Conservation (phyloP, 2,329 filamentous ascomycete species). For the Botrytis byssoidea region DNA sequence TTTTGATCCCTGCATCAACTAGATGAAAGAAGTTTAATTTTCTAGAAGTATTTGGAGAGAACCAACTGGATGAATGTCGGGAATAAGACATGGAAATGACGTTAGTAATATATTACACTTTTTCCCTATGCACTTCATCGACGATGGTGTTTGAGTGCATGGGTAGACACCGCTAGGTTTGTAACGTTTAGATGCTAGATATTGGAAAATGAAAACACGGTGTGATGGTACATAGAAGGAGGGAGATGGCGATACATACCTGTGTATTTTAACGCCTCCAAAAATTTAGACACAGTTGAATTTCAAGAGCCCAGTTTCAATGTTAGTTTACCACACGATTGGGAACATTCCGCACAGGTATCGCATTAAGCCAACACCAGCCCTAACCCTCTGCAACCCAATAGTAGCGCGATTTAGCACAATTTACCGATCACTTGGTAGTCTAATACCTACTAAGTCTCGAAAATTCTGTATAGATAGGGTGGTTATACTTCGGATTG, state of each 20-base stretch:
- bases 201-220: not conserved
- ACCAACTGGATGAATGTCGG: not conserved
- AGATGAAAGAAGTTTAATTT: not conserved
- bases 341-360: not conserved
- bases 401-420: not conserved
- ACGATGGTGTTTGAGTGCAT: not conserved
- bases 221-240: not conserved
- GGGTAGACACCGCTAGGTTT: not conserved
- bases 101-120: not conserved
- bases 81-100: not conserved
- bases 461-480: not conserved
- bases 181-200: not conserved
- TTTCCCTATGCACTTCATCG: not conserved
- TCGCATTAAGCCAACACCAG: not conserved
- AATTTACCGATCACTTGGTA: not conserved
- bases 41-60: not conserved
- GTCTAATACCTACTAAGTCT: not conserved
- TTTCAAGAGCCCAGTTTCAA: not conserved
- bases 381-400: not conserved
- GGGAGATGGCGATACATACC: not conserved
- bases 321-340: not conserved
- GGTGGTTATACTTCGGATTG: not conserved
- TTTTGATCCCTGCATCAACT: not conserved
- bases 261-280: not conserved
- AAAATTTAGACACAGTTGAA: not conserved